phyloP scores from a whole-genome alignment of 768 basidiomycete species.

The Naganishia vishniacii region DNA sequence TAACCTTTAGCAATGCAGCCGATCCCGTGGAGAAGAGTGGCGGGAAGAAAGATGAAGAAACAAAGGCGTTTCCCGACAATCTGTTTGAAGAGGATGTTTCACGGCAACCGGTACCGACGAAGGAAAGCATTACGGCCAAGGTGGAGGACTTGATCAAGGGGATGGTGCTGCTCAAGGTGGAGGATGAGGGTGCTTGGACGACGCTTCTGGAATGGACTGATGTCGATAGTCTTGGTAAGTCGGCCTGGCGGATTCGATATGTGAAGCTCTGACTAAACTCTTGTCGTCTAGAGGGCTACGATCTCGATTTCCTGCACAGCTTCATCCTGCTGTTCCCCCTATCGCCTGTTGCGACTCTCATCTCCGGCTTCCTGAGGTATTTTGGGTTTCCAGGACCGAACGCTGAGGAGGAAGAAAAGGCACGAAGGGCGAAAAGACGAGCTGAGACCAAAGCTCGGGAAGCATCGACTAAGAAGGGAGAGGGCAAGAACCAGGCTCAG shows the following conservation, averaged over 20 bases:
- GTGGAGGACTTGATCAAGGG: slow-evolving; percentile 70
- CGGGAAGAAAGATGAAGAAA: background rate
- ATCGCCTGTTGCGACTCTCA: slow-evolving; percentile 56
- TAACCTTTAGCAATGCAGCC: background rate
- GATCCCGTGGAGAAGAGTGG: background rate
- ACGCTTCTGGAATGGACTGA: slow-evolving; percentile 70
- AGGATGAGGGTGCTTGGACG: slow-evolving; percentile 77
- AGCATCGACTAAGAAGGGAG: slow-evolving; percentile 35
- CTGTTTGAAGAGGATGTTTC: background rate
- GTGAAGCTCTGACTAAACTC: background rate
- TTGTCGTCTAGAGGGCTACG: slow-evolving; percentile 55
- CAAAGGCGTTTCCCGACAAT: slow-evolving; percentile 3
- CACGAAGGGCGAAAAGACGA: slow-evolving; percentile 15
- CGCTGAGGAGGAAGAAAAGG: slow-evolving; percentile 52
- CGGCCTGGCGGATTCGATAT: background rate
- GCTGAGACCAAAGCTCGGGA: slow-evolving; percentile 20
- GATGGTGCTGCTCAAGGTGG: slow-evolving; percentile 66
- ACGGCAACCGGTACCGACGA: slow-evolving; percentile 29
- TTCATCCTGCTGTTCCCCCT: slow-evolving; percentile 65
- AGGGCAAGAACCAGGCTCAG: slow-evolving; percentile 45
- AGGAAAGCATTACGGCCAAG: slow-evolving; percentile 54
- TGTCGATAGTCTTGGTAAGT: slow-evolving; percentile 61
- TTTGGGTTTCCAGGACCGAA: slow-evolving; percentile 51
- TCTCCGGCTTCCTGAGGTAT: slow-evolving; percentile 67
- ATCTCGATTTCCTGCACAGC: slow-evolving; percentile 56